A percentile compares a stretch with the other conserved stretches of the same genome.
Conservation (phyloP, 352 stramenopile species). For the Achlya hypogyna region DNA sequence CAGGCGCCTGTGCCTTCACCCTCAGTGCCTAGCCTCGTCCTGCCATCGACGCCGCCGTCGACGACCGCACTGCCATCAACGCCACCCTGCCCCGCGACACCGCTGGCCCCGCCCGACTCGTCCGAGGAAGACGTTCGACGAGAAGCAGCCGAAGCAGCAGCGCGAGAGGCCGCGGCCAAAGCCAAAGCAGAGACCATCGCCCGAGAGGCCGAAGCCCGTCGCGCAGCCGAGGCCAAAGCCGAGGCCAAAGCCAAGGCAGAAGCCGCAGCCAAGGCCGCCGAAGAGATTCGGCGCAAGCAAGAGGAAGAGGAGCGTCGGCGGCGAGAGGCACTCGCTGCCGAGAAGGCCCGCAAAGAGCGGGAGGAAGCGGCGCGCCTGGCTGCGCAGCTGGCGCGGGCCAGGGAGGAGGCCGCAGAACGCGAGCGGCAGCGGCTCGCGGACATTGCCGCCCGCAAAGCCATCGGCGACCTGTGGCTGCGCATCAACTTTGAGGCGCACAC, state of each 20-base stretch:
- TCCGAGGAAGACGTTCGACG: no score
- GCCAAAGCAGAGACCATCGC: conserved; percentile 23
- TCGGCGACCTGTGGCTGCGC: background rate
- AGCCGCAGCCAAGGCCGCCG: background rate
- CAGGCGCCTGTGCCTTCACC: no score
- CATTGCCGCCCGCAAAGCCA: background rate
- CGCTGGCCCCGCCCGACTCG: no score
- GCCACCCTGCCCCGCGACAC: no score
- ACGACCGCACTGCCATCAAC: no score
- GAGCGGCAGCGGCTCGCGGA: background rate
- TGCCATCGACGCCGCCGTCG: no score
- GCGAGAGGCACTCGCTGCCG: conserved; percentile 15
- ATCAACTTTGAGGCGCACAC: conserved; percentile 13
- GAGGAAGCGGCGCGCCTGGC: background rate
- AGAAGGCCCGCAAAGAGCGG: background rate
- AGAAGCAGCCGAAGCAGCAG: conserved; percentile 18
- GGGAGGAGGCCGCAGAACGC: background rate
- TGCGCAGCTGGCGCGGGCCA: background rate
- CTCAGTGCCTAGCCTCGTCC: no score
- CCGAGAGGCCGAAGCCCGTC: conserved; percentile 25
- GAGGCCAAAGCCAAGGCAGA: conserved; percentile 12
- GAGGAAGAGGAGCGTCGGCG: conserved; percentile 21
- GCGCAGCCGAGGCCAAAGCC: conserved; percentile 29
- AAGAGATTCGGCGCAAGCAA: conserved; percentile 11
- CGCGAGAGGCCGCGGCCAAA: conserved; percentile 16